Conservation (phyloP, 192 early-diverging fungal species). For the Coemansia reversa region DNA sequence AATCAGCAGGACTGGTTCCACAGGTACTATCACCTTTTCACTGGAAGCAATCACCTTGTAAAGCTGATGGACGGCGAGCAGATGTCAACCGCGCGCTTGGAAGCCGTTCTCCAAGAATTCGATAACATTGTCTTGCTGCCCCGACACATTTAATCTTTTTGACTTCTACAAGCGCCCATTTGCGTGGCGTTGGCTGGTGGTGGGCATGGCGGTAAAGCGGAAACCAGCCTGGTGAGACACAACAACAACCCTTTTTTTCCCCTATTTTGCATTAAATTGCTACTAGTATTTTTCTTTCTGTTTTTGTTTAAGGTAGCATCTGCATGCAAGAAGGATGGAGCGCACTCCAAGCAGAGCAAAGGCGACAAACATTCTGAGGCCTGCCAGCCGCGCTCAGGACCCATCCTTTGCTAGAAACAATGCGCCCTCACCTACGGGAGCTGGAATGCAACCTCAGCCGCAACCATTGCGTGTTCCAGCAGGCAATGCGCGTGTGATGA, state of each 20-base stretch:
- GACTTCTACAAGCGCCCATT: not conserved
- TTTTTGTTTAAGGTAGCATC: not conserved
- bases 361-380: slow-evolving; percentile 51
- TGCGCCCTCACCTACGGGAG: slow-evolving; percentile 15
- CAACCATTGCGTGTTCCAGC: slow-evolving; percentile 19
- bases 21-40: slow-evolving; percentile 46
- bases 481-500: slow-evolving; percentile 37
- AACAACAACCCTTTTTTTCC: slow-evolving; percentile 1
- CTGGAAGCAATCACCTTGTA: slow-evolving; percentile 43
- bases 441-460: slow-evolving; percentile 3
- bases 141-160: slow-evolving; percentile 19
- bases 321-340: slow-evolving; percentile 26
- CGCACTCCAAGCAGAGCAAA: slow-evolving; percentile 50
- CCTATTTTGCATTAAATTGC: not conserved
- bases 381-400: slow-evolving; percentile 46
- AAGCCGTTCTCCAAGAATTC: slow-evolving; percentile 34
- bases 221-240: not conserved
- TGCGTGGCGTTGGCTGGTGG: not conserved
- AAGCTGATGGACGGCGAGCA: slow-evolving; percentile 41
- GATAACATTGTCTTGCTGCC: slow-evolving; percentile 30
- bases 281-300: slow-evolving; percentile 1
- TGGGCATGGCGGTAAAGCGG: not conserved
- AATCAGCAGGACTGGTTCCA: slow-evolving; percentile 49
- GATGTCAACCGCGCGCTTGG: slow-evolving; percentile 23
- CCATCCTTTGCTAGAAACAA: slow-evolving; percentile 9